These are phyloP conservation scores for Podila epicladia DNA, from an alignment of 192 early-diverging fungal species.

Conservation along the genomic window DNA sequence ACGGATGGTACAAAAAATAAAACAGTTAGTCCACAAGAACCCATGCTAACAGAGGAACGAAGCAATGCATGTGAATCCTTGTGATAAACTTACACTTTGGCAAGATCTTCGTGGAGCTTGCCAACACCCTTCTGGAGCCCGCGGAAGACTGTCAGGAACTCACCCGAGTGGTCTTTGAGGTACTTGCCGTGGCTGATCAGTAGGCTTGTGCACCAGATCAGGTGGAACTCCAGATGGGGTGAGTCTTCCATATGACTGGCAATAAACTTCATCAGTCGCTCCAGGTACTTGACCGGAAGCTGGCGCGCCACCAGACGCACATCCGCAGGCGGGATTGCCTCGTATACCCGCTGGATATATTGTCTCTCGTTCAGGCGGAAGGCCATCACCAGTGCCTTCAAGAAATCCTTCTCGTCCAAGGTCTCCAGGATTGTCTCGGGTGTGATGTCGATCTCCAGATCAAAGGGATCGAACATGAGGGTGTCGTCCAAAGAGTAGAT, in stretches of 20 bases:
- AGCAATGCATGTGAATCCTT: background rate
- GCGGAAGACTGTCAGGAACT: constrained; percentile 79
- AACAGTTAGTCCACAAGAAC: background rate
- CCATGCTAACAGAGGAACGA: background rate
- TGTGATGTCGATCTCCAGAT: constrained; percentile 97
- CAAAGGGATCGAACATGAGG: constrained; percentile 96
- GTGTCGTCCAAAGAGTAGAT: constrained; percentile 96
- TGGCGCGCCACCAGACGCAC: constrained; percentile 81
- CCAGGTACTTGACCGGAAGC: constrained; percentile 88
- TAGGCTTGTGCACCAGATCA: constrained; percentile 84
- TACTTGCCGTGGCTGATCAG: constrained; percentile 82
- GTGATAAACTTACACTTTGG: constrained; percentile 64
- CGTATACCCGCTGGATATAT: constrained; percentile 82
- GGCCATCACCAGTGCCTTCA: constrained; percentile 90
- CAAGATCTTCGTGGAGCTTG: constrained; percentile 63
- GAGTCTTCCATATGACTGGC: constrained; percentile 80
- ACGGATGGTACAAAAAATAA: constrained; percentile 8
- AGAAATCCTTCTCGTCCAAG: constrained; percentile 81
- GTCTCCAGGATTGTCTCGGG: constrained; percentile 84
- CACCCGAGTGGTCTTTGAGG: constrained; percentile 70
- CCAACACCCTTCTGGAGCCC: constrained; percentile 80
- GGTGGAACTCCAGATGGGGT: constrained; percentile 88
- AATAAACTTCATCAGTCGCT: constrained; percentile 86
- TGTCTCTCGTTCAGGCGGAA: constrained; percentile 91
- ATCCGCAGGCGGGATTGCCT: constrained; percentile 80